Conservation (phyloP, 768 basidiomycete genomes). For the Jaapia argillacea region DNA sequence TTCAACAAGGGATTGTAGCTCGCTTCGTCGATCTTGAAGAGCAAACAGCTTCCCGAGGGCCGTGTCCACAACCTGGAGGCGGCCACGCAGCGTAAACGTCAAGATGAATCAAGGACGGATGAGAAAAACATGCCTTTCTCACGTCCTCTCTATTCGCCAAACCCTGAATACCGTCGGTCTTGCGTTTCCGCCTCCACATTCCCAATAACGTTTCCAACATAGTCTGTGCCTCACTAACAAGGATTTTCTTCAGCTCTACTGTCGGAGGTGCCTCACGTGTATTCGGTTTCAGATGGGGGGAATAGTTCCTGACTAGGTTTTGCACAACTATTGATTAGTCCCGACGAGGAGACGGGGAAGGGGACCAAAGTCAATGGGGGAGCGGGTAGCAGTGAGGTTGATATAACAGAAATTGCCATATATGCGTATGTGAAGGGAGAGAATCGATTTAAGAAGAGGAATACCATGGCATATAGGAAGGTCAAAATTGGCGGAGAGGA, state of each 20-base stretch:
- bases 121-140: slow-evolving; percentile 10
- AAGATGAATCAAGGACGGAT: neutral
- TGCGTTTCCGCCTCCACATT: slow-evolving; percentile 44
- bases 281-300: slow-evolving; percentile 70
- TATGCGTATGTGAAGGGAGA: neutral
- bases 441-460: neutral
- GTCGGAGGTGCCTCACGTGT: slow-evolving; percentile 62
- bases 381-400: too few relatives aligned
- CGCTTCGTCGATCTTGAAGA: slow-evolving; percentile 45
- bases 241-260: slow-evolving; percentile 52
- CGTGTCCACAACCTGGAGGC: slow-evolving; percentile 67
- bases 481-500: slow-evolving; percentile 15
- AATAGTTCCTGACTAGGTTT: slow-evolving; percentile 89
- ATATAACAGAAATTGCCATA: neutral
- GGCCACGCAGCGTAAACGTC: neutral
- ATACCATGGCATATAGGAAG: slow-evolving; percentile 13
- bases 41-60: slow-evolving; percentile 69
- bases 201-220: slow-evolving; percentile 68
- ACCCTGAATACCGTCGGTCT: slow-evolving; percentile 19
- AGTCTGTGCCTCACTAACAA: slow-evolving; percentile 55
- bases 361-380: slow-evolving; percentile 3
- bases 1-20: slow-evolving; percentile 49
- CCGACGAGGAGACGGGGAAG: slow-evolving; percentile 36
- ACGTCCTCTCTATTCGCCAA: slow-evolving; percentile 7
- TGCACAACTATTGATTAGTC: slow-evolving; percentile 74